phyloP scores from a whole-genome alignment of 202 grass and related monocot genomes.

The Bolboschoenoplectus hybrid region DNA sequence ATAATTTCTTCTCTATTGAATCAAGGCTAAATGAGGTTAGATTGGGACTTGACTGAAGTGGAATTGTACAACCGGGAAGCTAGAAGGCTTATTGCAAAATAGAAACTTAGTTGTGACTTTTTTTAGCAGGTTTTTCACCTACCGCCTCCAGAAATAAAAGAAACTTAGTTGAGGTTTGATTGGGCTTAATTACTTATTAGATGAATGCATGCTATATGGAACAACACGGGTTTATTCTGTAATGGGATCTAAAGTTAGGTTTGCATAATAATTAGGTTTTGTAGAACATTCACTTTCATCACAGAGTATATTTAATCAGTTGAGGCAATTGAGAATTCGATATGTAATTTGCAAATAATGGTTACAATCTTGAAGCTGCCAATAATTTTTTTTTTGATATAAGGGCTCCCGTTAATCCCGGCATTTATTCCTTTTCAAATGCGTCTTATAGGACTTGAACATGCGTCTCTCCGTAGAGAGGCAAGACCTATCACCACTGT shows the following conservation, averaged over 20 bases:
- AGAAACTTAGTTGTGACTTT: background rate
- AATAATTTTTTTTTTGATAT: background rate
- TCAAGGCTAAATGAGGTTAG: slow-evolving; percentile 4
- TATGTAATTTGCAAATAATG: background rate
- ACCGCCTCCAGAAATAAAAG: background rate
- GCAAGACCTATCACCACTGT: too few relatives aligned
- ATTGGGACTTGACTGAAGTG: background rate
- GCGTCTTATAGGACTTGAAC: too few relatives aligned
- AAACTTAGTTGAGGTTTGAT: slow-evolving; percentile 23
- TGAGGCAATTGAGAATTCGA: slow-evolving; percentile 18
- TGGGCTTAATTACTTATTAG: background rate
- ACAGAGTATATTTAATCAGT: background rate
- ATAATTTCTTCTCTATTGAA: background rate
- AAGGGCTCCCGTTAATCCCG: too few relatives aligned
- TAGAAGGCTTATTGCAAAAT: background rate
- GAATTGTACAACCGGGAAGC: background rate
- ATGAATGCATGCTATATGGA: background rate
- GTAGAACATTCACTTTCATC: background rate
- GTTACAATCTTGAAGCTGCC: background rate
- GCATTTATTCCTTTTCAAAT: too few relatives aligned
- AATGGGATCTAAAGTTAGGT: background rate
- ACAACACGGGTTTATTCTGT: background rate
- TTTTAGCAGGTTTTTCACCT: background rate
- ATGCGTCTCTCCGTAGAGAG: too few relatives aligned
- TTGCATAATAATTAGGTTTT: background rate